Percentiles rank a stretch among this genome's conserved stretches.
phyloP scores from a whole-genome alignment of 164 flowering plant species.

The Echeveria elegans region DNA sequence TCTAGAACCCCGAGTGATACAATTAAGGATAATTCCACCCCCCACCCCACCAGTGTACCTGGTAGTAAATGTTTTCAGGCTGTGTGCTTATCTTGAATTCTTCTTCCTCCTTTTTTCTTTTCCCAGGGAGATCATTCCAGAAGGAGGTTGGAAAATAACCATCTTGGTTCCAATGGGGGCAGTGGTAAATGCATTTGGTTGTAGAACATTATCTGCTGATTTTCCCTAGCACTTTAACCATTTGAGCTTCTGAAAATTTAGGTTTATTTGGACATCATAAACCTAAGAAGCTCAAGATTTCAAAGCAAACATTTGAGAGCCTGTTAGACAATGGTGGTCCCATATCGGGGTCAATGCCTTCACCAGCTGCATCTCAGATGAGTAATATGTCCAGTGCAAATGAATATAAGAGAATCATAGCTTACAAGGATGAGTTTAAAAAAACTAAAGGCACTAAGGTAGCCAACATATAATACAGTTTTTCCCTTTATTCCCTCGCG shows the following conservation, averaged over 20 bases:
- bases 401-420: conserved; percentile 60
- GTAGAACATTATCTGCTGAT: not conserved
- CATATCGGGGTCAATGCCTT: conserved; percentile 56
- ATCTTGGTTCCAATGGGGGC: conserved; percentile 64
- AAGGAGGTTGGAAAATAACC: conserved; percentile 56
- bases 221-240: not conserved
- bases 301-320: conserved; percentile 53
- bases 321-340: conserved; percentile 47
- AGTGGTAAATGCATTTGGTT: conserved; percentile 33
- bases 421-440: conserved; percentile 65
- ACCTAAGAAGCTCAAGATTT: conserved; percentile 65
- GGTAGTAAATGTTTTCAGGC: too few species aligned
- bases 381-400: conserved; percentile 82
- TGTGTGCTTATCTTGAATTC: not conserved
- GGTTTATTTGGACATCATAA: conserved; percentile 58
- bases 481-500: not conserved
- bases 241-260: conserved; percentile 27
- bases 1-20: conserved; percentile 39
- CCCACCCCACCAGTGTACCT: too few species aligned
- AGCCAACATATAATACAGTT: conserved; percentile 7
- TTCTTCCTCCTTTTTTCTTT: too few species aligned
- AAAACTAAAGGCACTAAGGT: conserved; percentile 75
- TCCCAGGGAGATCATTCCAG: conserved; percentile 45
- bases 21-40: too few species aligned
- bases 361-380: conserved; percentile 91